phyloP scores from a whole-genome alignment of 1,139 yeast species.

The Suhomyces panamericanus region DNA sequence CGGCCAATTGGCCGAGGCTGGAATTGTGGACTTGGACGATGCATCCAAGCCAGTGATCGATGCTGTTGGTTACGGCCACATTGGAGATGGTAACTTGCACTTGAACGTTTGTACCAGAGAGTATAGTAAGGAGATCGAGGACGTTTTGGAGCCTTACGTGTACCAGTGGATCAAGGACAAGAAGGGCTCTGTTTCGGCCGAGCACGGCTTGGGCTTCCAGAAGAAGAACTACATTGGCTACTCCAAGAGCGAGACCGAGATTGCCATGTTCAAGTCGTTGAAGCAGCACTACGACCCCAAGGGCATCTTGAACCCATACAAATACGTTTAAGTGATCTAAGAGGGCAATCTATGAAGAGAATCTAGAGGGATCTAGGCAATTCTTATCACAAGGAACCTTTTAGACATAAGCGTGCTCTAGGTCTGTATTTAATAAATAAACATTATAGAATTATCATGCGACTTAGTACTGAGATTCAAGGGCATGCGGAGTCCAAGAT shows the following conservation, averaged over 20 bases:
- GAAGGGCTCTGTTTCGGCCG: conserved; percentile 91
- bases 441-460: not conserved
- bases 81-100: conserved; percentile 95
- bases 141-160: conserved; percentile 84
- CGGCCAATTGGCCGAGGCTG: conserved; percentile 54
- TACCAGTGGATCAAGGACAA: conserved; percentile 80
- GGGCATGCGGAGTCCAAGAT: no score
- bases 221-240: conserved; percentile 86
- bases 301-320: conserved; percentile 89
- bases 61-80: conserved; percentile 93
- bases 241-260: conserved; percentile 70
- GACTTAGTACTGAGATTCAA: no score
- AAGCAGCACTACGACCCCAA: conserved; percentile 87
- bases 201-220: conserved; percentile 96
- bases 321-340: conserved; percentile 61
- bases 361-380: not conserved
- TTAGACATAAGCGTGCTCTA: no score
- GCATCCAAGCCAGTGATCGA: conserved; percentile 72
- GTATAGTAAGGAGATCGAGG: conserved; percentile 75
- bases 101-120: conserved; percentile 87
- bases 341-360: no score
- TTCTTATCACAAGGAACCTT: no score
- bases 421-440: not conserved
- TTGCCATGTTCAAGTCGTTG: conserved; percentile 70
- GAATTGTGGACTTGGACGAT: conserved; percentile 65